These are phyloP conservation scores for Penicillium silybi DNA, from an alignment of 495 filamentous ascomycete species.

Conservation along the genomic window DNA sequence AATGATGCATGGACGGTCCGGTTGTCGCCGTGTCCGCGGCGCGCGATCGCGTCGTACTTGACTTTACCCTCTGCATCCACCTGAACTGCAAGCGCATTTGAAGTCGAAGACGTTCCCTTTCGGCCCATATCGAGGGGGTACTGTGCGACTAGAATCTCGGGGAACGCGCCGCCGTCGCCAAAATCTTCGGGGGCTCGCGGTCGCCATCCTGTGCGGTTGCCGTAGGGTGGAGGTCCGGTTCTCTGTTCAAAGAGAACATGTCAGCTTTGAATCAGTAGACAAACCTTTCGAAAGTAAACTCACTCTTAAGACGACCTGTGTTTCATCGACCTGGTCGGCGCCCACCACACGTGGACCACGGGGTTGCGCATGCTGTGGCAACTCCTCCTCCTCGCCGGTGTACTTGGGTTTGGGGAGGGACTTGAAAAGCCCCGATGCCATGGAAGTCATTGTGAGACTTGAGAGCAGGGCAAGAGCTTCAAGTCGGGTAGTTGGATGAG, in stretches of 20 bases:
- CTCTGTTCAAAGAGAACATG: conserved; percentile 49
- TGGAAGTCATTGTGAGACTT: conserved; percentile 55
- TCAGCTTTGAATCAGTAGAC: not conserved
- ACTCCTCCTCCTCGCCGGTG: conserved; percentile 76
- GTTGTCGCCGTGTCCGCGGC: conserved; percentile 78
- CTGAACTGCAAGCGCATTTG: conserved; percentile 86
- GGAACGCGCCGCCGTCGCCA: conserved; percentile 94
- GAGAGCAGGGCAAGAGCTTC: conserved; percentile 11
- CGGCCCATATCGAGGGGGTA: conserved; percentile 95
- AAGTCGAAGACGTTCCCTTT: conserved; percentile 62
- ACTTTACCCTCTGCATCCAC: conserved; percentile 89
- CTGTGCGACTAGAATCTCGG: conserved; percentile 89
- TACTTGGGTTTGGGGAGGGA: conserved; percentile 89
- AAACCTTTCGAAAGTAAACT: conserved; percentile 17
- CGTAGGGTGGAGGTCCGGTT: conserved; percentile 81
- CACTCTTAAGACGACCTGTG: conserved; percentile 82
- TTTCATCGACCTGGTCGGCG: conserved; percentile 71
- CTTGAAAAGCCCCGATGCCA: conserved; percentile 73
- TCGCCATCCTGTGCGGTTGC: conserved; percentile 80
- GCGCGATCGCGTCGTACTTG: conserved; percentile 94
- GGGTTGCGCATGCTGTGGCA: conserved; percentile 66
- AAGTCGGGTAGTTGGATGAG: conserved; percentile 15
- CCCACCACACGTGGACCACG: conserved; percentile 76
- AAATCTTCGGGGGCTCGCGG: conserved; percentile 84
- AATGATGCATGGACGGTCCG: conserved; percentile 91